These are phyloP conservation scores for Rhizopogon roseolus DNA, from an alignment of 768 basidiomycete species.

Conservation along the genomic window DNA sequence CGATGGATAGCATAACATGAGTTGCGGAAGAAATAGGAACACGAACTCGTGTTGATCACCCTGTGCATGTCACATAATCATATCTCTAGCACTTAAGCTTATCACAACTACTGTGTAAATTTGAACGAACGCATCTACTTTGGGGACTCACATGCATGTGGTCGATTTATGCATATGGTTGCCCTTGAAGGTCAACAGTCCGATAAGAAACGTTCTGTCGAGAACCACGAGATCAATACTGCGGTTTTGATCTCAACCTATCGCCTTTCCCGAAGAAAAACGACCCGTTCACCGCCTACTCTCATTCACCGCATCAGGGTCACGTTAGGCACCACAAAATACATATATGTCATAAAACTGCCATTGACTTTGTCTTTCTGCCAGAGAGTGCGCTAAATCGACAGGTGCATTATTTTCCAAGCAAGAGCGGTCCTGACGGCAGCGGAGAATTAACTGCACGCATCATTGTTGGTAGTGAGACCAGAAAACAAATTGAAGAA, in stretches of 20 bases:
- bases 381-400: slow-evolving; percentile 16
- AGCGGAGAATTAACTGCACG: neutral
- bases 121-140: neutral
- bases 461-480: neutral
- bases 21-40: neutral
- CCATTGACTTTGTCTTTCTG: slow-evolving; percentile 19
- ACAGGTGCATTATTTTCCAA: slow-evolving; percentile 19
- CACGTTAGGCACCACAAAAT: neutral
- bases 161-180: too few species aligned
- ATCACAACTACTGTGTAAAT: neutral
- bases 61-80: neutral
- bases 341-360: slow-evolving; percentile 13
- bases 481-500: neutral
- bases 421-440: neutral
- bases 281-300: neutral
- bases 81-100: neutral
- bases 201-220: neutral
- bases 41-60: neutral
- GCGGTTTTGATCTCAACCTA: neutral
- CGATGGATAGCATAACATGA: too few species aligned
- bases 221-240: neutral
- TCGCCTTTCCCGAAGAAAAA: neutral
- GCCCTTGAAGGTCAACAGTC: neutral
- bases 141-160: slow-evolving; percentile 2
- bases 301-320: neutral